phyloP scores from a whole-genome alignment of 2,329 filamentous ascomycete genomes.

The Aspergillus japonicus region DNA sequence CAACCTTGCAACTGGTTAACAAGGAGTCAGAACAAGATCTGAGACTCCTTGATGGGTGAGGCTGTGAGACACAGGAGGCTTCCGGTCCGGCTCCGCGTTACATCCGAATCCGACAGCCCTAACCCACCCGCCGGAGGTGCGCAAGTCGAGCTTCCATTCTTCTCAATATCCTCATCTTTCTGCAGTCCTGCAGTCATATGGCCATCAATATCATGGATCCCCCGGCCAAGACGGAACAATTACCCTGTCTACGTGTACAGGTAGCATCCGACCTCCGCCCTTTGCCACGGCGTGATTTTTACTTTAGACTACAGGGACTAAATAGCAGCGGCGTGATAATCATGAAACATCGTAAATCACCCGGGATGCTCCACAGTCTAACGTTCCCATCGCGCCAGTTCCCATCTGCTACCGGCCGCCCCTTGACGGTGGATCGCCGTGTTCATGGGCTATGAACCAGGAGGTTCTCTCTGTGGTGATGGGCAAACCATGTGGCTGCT shows the following conservation, averaged over 20 bases:
- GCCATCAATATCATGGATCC: not conserved
- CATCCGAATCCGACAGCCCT: not conserved
- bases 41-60: not conserved
- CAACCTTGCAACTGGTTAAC: not conserved
- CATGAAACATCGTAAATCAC: slow-evolving; percentile 18
- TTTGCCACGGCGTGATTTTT: not conserved
- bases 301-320: slow-evolving; percentile 9
- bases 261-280: not conserved
- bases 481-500: slow-evolving; percentile 6
- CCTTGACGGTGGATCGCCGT: not conserved
- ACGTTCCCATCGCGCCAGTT: not conserved
- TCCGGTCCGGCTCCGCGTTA: not conserved
- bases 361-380: not conserved
- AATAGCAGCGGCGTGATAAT: slow-evolving; percentile 6
- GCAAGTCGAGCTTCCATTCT: no score
- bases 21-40: not conserved
- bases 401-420: not conserved
- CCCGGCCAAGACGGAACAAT: slow-evolving; percentile 17
- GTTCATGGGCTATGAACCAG: slow-evolving; percentile 1
- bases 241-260: slow-evolving; percentile 7
- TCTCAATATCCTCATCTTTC: no score
- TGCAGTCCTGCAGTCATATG: no score
- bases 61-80: not conserved
- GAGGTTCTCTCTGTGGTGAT: not conserved
- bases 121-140: no score